Evolutionary conservation across 176 grass and related monocot genomes (phyloP).

Genomic region (Tillandsia fasciculata): DNA sequence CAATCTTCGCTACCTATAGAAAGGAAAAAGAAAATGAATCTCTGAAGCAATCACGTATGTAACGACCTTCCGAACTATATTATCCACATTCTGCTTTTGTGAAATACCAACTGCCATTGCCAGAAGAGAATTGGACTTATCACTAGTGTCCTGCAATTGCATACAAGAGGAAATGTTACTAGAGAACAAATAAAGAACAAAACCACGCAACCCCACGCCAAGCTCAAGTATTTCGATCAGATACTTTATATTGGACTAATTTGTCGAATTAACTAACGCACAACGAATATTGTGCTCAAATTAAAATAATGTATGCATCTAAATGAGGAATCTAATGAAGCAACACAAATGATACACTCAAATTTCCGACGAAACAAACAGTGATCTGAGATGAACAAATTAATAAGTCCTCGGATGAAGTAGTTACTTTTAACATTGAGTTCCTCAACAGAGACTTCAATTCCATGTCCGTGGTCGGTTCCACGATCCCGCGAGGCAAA

Average conservation of each 20-base stretch:
- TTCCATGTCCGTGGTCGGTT: constrained; percentile 66
- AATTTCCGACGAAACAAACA: neutral
- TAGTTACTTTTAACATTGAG: constrained; percentile 18
- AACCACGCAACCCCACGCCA: neutral
- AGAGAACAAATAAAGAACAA: neutral
- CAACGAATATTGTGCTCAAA: neutral
- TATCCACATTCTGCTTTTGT: constrained; percentile 78
- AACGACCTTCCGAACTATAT: constrained; percentile 61
- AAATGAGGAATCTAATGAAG: no score
- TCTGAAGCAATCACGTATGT: neutral
- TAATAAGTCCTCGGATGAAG: neutral
- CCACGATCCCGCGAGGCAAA: constrained; percentile 68
- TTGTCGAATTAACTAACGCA: neutral
- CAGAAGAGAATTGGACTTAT: constrained; percentile 45
- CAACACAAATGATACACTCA: neutral
- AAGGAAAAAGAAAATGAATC: neutral
- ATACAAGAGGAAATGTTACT: neutral
- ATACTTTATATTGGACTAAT: neutral
- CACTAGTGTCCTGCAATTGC: constrained; percentile 37
- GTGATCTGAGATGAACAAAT: neutral
- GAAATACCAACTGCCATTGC: constrained; percentile 93
- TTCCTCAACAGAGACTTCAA: constrained; percentile 54
- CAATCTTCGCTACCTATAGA: neutral
- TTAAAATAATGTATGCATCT: no score
- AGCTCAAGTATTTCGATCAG: neutral